Base-by-base conservation (phyloP, 1,139 yeast species). In the Sugiyamaella grinbergsii region DNA sequence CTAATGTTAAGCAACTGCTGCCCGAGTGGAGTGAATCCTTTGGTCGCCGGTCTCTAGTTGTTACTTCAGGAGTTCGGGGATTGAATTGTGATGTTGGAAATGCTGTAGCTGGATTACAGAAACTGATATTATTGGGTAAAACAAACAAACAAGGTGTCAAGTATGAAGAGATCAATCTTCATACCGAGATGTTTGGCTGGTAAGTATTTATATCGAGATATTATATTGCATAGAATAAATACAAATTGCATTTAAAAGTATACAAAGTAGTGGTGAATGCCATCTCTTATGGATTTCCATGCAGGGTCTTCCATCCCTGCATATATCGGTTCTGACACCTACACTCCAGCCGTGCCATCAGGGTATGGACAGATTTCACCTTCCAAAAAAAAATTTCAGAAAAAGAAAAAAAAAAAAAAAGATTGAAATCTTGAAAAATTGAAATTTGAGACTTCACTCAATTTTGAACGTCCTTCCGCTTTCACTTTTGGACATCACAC, bases 121-220 rank as follows among this genome's bases (percentile, higher is more conserved):
- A 52, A 4, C 50, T 54, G n/a, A 67, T 70, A 2, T 47, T 63
- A 4, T 37, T 39, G 18, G 58, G 61, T 11, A 46, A 47, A 2
- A 40, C 57, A 4, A 48, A 44, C 33, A 51, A 53, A 1, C 54
- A 61, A 2, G 62, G 70, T 10, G 70, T 74, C 40, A 28, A 31
- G 18, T 50, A 50, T 20, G 54, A 54, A 11, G 86, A 82, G 61
- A 70, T 82, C 8, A 80, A 71, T 57, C 65, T 82, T 42, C 85
- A 82, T 57, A 78, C 83, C 0, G 86, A 82, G 58, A 65, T 76
- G 26, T 82, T 79, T 63, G 82, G 82, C 0, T 81, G 83, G 84
- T 80, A 63, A 52, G 19, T 26, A 10, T 8, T 6, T 8, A 39
- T 23, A 24, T 39, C 16, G 11, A 26, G 32, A 28, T 28, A 28